phyloP scores from a whole-genome alignment of 805 yeast species.

The Suhomyces vadensis region DNA sequence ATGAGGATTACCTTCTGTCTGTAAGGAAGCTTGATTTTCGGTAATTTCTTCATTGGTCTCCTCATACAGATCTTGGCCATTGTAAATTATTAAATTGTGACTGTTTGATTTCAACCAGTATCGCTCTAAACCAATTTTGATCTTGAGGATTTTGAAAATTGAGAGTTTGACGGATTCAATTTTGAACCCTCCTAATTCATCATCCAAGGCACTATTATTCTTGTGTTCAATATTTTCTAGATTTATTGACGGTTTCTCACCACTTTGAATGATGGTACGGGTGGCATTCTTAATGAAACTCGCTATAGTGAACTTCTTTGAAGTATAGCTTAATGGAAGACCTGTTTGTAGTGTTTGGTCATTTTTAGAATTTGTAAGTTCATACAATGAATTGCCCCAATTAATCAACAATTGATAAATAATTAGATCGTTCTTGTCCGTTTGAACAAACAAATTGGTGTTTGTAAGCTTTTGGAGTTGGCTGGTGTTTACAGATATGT shows the following conservation, averaged over 20 bases:
- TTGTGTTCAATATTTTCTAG: constrained; percentile 39
- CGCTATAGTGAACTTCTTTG: constrained; percentile 28
- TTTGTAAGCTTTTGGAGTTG: constrained; percentile 28
- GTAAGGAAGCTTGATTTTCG: background rate
- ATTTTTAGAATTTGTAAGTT: constrained; percentile 26
- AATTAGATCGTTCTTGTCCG: constrained; percentile 40
- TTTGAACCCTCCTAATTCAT: constrained; percentile 27
- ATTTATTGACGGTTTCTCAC: constrained; percentile 17
- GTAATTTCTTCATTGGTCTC: background rate
- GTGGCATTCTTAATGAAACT: constrained; percentile 35
- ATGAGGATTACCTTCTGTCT: background rate
- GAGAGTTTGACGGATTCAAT: constrained; percentile 31
- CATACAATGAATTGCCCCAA: constrained; percentile 35
- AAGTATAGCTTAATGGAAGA: constrained; percentile 31
- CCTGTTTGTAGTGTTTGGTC: constrained; percentile 36
- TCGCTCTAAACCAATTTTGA: constrained; percentile 29
- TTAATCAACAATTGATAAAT: constrained; percentile 40
- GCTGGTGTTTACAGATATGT: constrained; percentile 37
- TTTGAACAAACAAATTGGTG: constrained; percentile 40
- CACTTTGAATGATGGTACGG: constrained; percentile 31
- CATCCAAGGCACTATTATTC: constrained; percentile 30
- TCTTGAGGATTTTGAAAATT: constrained; percentile 34
- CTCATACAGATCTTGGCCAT: constrained; percentile 18
- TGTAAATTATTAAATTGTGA: constrained; percentile 37
- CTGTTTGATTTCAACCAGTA: constrained; percentile 43